Evolutionary conservation across 225 moss, liverwort and hornwort genomes (phyloP).

Genomic region (Pseudoscleropodium purum): DNA sequence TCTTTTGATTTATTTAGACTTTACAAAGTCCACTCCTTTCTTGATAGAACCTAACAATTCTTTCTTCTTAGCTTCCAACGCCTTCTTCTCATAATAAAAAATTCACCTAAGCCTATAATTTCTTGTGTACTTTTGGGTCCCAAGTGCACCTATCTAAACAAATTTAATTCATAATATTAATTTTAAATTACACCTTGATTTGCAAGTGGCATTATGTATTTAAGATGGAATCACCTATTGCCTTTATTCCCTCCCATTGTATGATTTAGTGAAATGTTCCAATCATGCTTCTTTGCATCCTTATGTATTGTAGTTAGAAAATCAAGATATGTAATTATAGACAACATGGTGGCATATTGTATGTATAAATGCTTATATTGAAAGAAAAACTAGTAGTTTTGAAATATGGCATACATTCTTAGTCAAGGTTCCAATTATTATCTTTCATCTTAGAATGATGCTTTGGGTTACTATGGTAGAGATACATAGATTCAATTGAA

Average conservation of each 20-base stretch:
- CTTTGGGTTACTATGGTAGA: too few species aligned
- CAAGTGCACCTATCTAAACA: slow-evolving; percentile 21
- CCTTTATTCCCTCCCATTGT: too few species aligned
- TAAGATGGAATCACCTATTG: too few species aligned
- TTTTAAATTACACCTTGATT: background rate
- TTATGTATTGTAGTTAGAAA: background rate
- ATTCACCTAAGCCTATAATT: slow-evolving; percentile 38
- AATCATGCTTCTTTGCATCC: background rate
- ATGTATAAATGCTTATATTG: background rate
- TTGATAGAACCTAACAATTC: slow-evolving; percentile 50
- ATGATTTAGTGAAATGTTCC: background rate
- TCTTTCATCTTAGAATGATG: background rate
- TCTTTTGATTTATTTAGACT: background rate
- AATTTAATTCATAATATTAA: background rate
- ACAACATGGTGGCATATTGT: background rate
- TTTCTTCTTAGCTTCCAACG: slow-evolving; percentile 47
- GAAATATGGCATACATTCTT: accelerated
- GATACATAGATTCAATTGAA: background rate
- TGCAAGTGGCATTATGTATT: too few species aligned
- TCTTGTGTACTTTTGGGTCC: slow-evolving; percentile 49
- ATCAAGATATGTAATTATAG: background rate
- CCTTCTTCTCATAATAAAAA: slow-evolving; percentile 50
- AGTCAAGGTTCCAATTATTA: background rate
- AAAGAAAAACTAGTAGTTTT: background rate
- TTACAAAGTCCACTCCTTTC: slow-evolving; percentile 53